Conservation (phyloP, 1,284 basidiomycete species). For the Tilletia horrida region DNA sequence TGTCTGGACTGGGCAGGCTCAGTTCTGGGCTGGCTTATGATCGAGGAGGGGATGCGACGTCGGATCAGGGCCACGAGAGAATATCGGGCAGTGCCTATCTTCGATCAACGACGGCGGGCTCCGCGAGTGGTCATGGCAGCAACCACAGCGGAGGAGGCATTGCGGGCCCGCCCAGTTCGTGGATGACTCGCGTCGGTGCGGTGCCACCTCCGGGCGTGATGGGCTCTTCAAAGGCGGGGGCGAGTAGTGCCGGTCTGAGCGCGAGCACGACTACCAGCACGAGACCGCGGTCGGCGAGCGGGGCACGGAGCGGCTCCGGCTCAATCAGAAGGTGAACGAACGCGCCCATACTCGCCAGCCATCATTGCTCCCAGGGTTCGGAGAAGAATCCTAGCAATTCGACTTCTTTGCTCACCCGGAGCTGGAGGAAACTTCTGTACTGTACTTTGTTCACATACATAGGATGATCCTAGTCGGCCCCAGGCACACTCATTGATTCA, state of each 20-base stretch:
- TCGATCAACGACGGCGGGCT: not conserved
- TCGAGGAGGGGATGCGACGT: not conserved
- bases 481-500: too few relatives aligned
- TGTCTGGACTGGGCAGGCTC: too few relatives aligned
- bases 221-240: not conserved
- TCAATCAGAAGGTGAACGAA: not conserved
- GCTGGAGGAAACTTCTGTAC: too few relatives aligned
- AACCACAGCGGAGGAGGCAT: too few relatives aligned
- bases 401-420: too few relatives aligned
- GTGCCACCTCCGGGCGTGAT: not conserved
- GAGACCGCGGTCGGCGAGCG: slow-evolving; percentile 7
- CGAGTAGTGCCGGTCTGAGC: not conserved
- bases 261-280: not conserved
- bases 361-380: too few relatives aligned
- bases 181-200: slow-evolving; percentile 12
- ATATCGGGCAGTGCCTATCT: not conserved
- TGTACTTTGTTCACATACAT: too few relatives aligned
- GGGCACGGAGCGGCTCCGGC: not conserved
- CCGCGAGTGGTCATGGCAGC: not conserved
- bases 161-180: not conserved
- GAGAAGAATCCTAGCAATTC: too few relatives aligned
- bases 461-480: too few relatives aligned
- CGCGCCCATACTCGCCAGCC: too few relatives aligned
- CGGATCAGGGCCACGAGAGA: slow-evolving; percentile 6
- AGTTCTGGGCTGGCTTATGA: not conserved